Base-by-base conservation (phyloP, 1,284 basidiomycete genomes). In the Wolfiporia cocos region DNA sequence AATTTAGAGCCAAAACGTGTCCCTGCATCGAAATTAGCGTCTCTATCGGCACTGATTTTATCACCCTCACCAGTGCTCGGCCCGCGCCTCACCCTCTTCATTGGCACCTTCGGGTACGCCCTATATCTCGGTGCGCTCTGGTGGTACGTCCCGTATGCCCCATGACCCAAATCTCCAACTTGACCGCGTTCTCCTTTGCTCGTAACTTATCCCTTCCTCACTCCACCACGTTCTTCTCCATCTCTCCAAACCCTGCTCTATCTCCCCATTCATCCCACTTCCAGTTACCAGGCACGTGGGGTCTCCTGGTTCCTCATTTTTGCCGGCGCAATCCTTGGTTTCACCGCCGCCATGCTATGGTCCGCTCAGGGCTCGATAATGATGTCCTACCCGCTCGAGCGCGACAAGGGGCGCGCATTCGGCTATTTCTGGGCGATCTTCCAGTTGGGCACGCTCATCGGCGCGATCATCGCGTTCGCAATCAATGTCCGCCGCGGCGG, bases 331-430 rank as follows among this genome's bases (percentile, higher is more conserved):
- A 57, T 80, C 34, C 70, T 80, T 28, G 78, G 78, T 23, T 49
- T 76, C 20, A 73, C 75, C 37, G 78, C 78, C 10, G 74, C 73
- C 14, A 60, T 80, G 15, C 63, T 81, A 10, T 78, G 74, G 74
- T 70, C 74, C 12, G 72, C 73, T 0, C 77, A 80, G 51, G 76
- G 76, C 6, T 61, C 69, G 1, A 67, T 78, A 42, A 78, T 78
- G 69, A 68, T 79, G 69, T 76, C 45, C 77, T 83, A 63, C 40
- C 61, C 61, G 42, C 65, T 76, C 44, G 69, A 81, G 45, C 71
- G 80, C 48, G 66, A 85, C 54, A 77, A 81, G 56, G 58, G 66
- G 5, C 63, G 60, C 34, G 55, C 67, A 9, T 71, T 68, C 48
- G 66, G 64, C 14, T 49, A 75, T 39, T 73, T 78, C 56, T 80